These are phyloP conservation scores for Hortiboletus flavorubellus DNA, from an alignment of 768 basidiomycete genomes.

Conservation along the genomic window DNA sequence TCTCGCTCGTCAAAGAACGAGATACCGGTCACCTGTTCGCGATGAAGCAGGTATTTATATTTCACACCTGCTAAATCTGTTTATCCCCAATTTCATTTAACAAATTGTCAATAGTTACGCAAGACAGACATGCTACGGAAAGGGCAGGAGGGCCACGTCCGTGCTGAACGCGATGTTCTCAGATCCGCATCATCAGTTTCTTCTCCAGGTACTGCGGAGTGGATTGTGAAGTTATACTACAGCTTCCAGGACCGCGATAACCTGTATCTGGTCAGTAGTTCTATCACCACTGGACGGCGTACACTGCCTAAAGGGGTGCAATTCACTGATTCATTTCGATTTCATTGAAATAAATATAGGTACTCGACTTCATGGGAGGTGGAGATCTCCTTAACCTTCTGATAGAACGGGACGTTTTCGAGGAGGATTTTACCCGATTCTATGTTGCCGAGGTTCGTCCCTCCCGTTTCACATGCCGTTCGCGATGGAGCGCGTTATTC, in stretches of 20 bases:
- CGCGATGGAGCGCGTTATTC: constrained; percentile 26
- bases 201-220: constrained; percentile 74
- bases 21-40: constrained; percentile 79
- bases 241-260: constrained; percentile 95
- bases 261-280: constrained; percentile 79
- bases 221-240: constrained; percentile 93
- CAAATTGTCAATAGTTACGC: constrained; percentile 52
- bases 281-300: constrained; percentile 29
- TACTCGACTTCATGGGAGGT: constrained; percentile 94
- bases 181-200: constrained; percentile 83
- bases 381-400: constrained; percentile 95
- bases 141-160: constrained; percentile 96
- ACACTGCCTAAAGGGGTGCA: constrained; percentile 25
- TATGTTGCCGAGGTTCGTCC: constrained; percentile 84
- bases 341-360: constrained; percentile 54
- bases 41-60: constrained; percentile 84
- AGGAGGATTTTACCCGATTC: constrained; percentile 88
- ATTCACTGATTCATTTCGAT: constrained; percentile 51
- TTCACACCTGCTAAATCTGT: constrained; percentile 26
- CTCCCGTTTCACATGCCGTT: constrained; percentile 19
- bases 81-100: constrained; percentile 22
- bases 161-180: constrained; percentile 91
- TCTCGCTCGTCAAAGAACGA: constrained; percentile 85
- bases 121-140: constrained; percentile 93
- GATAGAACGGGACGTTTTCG: constrained; percentile 88